These are phyloP conservation scores for Glaciozyma antarctica DNA, from an alignment of 768 basidiomycete species.

Conservation along the genomic window DNA sequence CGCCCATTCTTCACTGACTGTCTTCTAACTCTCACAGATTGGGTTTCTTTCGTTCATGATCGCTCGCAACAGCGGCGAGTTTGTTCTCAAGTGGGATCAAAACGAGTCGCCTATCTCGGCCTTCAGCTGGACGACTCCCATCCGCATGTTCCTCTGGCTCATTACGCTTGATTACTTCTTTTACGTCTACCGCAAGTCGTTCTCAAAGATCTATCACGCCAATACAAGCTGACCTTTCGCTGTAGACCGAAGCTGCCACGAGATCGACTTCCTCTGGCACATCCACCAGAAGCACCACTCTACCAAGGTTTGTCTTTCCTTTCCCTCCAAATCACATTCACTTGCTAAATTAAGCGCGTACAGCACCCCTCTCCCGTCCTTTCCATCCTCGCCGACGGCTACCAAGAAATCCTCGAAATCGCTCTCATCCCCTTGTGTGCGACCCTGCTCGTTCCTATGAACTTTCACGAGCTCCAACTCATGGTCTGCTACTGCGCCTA, in stretches of 20 bases:
- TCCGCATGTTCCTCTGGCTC: background rate
- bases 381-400: constrained; percentile 13
- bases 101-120: background rate
- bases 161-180: constrained; percentile 2
- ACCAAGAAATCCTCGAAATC: constrained; percentile 16
- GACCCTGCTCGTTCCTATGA: constrained; percentile 19
- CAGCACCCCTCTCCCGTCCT: background rate
- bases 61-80: background rate
- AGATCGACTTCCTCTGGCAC: background rate
- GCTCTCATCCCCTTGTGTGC: constrained; percentile 8
- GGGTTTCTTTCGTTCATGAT: background rate
- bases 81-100: background rate
- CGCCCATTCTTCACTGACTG: background rate
- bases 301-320: background rate
- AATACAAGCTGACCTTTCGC: too few relatives aligned
- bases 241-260: background rate
- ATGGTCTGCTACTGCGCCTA: background rate
- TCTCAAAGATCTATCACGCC: too few relatives aligned
- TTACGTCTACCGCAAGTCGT: background rate
- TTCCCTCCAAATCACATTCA: background rate
- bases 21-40: background rate
- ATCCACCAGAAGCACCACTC: background rate
- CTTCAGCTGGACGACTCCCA: background rate
- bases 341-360: background rate
- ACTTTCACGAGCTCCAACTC: constrained; percentile 17